phyloP scores from a whole-genome alignment of 176 grass and related monocot species.

The Carex littledalei region DNA sequence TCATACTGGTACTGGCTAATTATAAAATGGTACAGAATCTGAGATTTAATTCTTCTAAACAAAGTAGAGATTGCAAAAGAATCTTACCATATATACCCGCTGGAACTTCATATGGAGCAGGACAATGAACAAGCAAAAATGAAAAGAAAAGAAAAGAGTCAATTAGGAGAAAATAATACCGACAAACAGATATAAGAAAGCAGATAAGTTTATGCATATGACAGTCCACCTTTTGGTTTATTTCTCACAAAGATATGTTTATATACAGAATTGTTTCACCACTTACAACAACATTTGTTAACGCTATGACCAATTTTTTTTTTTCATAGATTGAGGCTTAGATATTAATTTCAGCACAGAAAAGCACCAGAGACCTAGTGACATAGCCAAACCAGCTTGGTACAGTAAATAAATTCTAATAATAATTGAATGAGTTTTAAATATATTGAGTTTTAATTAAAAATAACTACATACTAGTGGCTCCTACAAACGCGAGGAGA shows the following conservation, averaged over 20 bases:
- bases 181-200: background rate
- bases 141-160: constrained; percentile 21
- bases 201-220: background rate
- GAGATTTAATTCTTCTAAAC: background rate
- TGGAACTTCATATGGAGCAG: constrained; percentile 53
- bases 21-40: background rate
- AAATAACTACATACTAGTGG: constrained; percentile 62
- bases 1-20: background rate
- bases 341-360: background rate
- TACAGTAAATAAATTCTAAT: background rate
- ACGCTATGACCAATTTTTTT: background rate
- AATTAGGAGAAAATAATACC: background rate
- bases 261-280: background rate
- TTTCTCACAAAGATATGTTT: background rate
- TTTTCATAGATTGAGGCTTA: background rate
- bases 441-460: background rate
- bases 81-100: constrained; percentile 96
- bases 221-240: background rate
- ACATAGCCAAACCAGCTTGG: background rate
- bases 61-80: constrained; percentile 4
- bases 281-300: background rate
- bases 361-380: background rate
- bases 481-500: constrained; percentile 83
- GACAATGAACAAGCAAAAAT: constrained; percentile 41
- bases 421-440: background rate